A percentile compares a stretch with the other conserved stretches of the same genome.
Evolutionary conservation across 768 basidiomycete genomes (phyloP).

Genomic region (Kwoniella sp.): DNA sequence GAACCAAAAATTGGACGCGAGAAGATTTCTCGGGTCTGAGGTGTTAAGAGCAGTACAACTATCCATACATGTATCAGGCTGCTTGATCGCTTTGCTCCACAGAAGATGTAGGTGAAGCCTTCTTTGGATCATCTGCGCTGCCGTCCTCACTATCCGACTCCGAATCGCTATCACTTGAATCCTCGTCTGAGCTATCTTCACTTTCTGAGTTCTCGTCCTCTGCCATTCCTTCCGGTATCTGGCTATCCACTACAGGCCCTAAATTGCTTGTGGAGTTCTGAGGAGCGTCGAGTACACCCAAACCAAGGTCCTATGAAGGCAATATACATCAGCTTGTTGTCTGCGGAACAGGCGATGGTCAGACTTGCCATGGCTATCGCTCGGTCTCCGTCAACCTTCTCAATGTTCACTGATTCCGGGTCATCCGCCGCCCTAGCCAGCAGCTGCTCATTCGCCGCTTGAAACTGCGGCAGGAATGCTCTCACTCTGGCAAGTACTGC

Average conservation of each 20-base stretch:
- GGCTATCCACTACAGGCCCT: slow-evolving; percentile 32
- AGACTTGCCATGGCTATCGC: slow-evolving; percentile 45
- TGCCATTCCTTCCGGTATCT: slow-evolving; percentile 2
- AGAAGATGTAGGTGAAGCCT: background rate
- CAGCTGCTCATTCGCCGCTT: slow-evolving; percentile 34
- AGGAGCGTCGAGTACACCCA: slow-evolving; percentile 42
- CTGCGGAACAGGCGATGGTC: too few species aligned
- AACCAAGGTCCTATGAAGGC: slow-evolving; percentile 33
- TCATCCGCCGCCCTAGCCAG: slow-evolving; percentile 26
- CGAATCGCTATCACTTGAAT: slow-evolving; percentile 1
- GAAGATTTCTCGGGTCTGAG: background rate
- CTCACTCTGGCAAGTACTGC: slow-evolving; percentile 35
- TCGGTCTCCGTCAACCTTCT: slow-evolving; percentile 32
- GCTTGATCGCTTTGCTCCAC: background rate
- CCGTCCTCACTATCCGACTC: slow-evolving; percentile 6
- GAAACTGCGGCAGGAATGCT: slow-evolving; percentile 38
- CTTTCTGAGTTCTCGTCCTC: slow-evolving; percentile 8
- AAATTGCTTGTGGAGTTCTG: slow-evolving; percentile 20
- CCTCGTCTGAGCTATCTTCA: slow-evolving; percentile 1
- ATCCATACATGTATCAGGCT: background rate
- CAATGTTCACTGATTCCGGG: slow-evolving; percentile 41
- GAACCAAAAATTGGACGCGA: too few species aligned
- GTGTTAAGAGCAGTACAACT: background rate
- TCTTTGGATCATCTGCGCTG: slow-evolving; percentile 11
- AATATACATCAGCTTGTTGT: slow-evolving; percentile 9